These are phyloP conservation scores for Synchytrium microbalum DNA, from an alignment of 371 early-diverging fungal species.

Conservation along the genomic window DNA sequence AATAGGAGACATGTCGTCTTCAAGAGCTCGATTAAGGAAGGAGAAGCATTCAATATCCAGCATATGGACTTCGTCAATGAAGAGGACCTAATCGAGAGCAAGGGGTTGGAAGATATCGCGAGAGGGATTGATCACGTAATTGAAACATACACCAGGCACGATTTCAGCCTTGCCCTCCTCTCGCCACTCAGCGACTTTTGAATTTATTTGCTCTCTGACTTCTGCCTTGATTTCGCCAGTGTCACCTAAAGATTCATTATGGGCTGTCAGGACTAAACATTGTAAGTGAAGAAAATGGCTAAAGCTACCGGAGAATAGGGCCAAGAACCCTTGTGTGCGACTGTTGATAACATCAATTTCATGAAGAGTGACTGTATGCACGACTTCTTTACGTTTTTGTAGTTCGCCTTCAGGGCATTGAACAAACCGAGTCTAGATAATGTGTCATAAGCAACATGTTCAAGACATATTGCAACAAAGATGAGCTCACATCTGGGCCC, in stretches of 20 bases:
- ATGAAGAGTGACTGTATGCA: conserved; percentile 95
- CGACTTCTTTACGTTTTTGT: conserved; percentile 91
- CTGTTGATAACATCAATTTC: conserved; percentile 99
- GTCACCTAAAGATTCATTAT: conserved; percentile 48
- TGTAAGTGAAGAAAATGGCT: not conserved
- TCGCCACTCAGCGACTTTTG: conserved; percentile 95
- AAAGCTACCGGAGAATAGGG: conserved; percentile 90
- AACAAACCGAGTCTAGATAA: conserved; percentile 78
- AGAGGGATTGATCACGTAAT: not conserved
- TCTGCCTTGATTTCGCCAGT: conserved; percentile 97
- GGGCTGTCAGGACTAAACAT: not conserved
- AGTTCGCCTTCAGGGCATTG: conserved; percentile 99
- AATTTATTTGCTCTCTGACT: conserved; percentile 97
- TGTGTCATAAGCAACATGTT: not conserved
- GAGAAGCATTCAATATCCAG: conserved; percentile 98
- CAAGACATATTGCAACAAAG: not conserved
- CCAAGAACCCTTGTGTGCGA: conserved; percentile 92
- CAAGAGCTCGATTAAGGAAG: conserved; percentile 94
- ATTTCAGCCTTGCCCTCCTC: conserved; percentile 98
- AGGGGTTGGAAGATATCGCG: not conserved
- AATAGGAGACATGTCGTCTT: conserved; percentile 91
- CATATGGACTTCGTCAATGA: conserved; percentile 99
- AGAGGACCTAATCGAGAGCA: conserved; percentile 56
- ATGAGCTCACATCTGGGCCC: conserved; percentile 74
- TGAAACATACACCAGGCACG: conserved; percentile 80